Evolutionary conservation across 768 basidiomycete species (phyloP), one percentile per base, ranked within the genome.

Genomic region (Lepiota brunneoincarnata): DNA sequence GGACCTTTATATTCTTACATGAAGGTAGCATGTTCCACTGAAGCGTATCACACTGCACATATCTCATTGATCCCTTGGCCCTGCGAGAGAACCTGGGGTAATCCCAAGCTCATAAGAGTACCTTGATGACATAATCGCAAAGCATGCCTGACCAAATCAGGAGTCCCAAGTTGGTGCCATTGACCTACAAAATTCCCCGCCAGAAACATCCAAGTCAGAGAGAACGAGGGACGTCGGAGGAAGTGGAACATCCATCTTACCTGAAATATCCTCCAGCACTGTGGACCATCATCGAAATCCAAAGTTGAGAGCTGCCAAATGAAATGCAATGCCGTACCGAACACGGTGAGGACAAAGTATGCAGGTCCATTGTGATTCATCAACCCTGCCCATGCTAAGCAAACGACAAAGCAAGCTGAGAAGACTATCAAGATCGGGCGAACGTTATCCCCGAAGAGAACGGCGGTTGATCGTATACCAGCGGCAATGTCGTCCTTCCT

Each of bases 381-480:
- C 17, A 48, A 39, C 6, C 54, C 54, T 3, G 46, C 60, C 26
- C 26, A 28, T 28, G 26, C 26, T 28, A 28, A 28, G 26, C 26
- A 28, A 12, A 66, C 67, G 51, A 81, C 60, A 64, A 82, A 79
- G 1, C 63, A 56, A 0, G 66, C 51, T 2, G 72, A 72, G 58
- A 81, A 75, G 50, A 54, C 53, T n/a, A 70, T 58, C 34, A 82
- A 70, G 56, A 81, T 68, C 2, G 72, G 69, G 9, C 73, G 66
- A 11, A 78, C 72, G 24, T 64, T 61, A 10, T 64, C 58, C 6
- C 75, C 79, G 61, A 83, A 80, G 28, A 79, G 72, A 40, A 82
- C 65, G 1, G 82, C 81, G 51, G 78, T 83, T 14, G 80, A 82
- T 62, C 79, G 76, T 51, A 84, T 75, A 39, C 79, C 79, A 18